Conservation (phyloP, 352 stramenopile species). For the Paralagenidium karlingii region DNA sequence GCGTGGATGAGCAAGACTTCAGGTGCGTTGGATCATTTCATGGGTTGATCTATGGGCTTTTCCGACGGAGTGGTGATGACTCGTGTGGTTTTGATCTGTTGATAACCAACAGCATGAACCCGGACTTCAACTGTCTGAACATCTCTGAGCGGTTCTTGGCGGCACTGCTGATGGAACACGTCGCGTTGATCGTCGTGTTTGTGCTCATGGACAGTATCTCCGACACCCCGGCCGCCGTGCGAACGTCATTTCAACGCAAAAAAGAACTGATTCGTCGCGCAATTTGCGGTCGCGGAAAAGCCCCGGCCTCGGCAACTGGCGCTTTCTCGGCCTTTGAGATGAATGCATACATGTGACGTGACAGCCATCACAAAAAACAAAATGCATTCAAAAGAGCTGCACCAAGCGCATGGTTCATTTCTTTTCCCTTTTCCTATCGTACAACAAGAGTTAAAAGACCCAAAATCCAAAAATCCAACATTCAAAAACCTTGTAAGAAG, state of each 20-base stretch:
- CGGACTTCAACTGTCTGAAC: slow-evolving; percentile 66
- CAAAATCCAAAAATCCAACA: no score
- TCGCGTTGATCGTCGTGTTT: slow-evolving; percentile 58
- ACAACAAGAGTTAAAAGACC: no score
- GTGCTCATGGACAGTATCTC: slow-evolving; percentile 74
- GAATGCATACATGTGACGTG: no score
- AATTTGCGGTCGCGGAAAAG: slow-evolving; percentile 60
- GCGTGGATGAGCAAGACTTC: not conserved
- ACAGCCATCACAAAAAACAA: no score
- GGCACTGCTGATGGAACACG: slow-evolving; percentile 61
- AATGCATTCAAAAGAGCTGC: no score
- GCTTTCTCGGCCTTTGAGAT: no score
- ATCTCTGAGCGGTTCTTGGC: slow-evolving; percentile 71
- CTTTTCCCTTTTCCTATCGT: no score
- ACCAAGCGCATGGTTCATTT: no score
- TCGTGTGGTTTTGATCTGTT: not conserved
- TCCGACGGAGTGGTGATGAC: not conserved
- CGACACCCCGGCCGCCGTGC: slow-evolving; percentile 55
- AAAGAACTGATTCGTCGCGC: slow-evolving; percentile 74
- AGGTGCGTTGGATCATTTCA: no score
- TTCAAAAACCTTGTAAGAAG: no score
- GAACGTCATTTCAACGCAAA: slow-evolving; percentile 72
- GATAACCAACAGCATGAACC: slow-evolving; percentile 79
- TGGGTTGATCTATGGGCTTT: no score
- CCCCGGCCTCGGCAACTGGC: slow-evolving; percentile 8